These are phyloP conservation scores for Taphrina communis DNA, from an alignment of 1,139 yeast genomes.

Conservation along the genomic window DNA sequence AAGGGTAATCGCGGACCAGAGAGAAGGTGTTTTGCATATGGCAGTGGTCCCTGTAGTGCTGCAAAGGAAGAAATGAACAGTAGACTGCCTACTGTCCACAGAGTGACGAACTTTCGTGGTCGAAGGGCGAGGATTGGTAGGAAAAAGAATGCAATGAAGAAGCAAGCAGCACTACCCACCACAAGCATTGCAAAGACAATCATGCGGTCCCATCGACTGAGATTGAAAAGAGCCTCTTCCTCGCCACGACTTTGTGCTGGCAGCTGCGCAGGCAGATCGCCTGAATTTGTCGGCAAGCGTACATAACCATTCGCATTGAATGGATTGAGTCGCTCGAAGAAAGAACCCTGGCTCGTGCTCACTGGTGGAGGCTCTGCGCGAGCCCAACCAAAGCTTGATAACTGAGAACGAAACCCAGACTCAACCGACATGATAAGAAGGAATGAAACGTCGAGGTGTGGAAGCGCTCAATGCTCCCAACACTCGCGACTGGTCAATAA, in stretches of 20 bases:
- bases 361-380: slow-evolving; percentile 31
- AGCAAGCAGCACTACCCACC: slow-evolving; percentile 76
- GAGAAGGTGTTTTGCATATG: slow-evolving; percentile 73
- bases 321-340: slow-evolving; percentile 35
- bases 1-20: slow-evolving; percentile 80
- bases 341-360: slow-evolving; percentile 19
- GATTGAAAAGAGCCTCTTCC: slow-evolving; percentile 37
- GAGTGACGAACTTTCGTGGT: slow-evolving; percentile 65
- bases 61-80: slow-evolving; percentile 90
- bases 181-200: slow-evolving; percentile 79
- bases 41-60: slow-evolving; percentile 85
- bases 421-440: slow-evolving; percentile 11
- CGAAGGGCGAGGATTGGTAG: slow-evolving; percentile 88
- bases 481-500: too few species aligned
- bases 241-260: slow-evolving; percentile 38
- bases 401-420: slow-evolving; percentile 33
- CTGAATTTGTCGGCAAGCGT: slow-evolving; percentile 23
- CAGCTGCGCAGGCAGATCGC: slow-evolving; percentile 32
- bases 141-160: slow-evolving; percentile 77
- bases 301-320: slow-evolving; percentile 28
- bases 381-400: slow-evolving; percentile 39
- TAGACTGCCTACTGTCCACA: slow-evolving; percentile 89
- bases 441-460: too few species aligned
- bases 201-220: slow-evolving; percentile 66
- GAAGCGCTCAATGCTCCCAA: too few species aligned